phyloP scores from a whole-genome alignment of 306 rosid genomes.

The Prunus salicina region DNA sequence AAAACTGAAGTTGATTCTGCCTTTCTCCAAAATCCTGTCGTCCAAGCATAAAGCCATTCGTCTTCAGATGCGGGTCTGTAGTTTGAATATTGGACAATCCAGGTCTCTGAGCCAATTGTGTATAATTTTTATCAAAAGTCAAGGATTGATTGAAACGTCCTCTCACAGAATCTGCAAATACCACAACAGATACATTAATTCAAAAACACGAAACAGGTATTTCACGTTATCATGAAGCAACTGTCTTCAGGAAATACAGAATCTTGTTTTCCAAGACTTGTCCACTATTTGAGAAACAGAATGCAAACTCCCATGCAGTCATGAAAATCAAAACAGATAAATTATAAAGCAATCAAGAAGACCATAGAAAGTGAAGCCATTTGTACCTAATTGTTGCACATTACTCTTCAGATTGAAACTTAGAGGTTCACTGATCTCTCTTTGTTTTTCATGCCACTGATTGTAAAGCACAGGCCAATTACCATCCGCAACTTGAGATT shows the following conservation, averaged over 20 bases:
- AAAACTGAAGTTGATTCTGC: constrained; percentile 27
- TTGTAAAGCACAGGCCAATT: constrained; percentile 27
- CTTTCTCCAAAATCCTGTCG: constrained; percentile 29
- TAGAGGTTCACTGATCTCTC: constrained; percentile 18
- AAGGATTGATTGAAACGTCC: constrained; percentile 24
- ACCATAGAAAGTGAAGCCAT: background rate
- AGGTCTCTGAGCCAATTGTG: constrained; percentile 30
- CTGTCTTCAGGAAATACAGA: background rate
- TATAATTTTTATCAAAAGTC: constrained; percentile 23
- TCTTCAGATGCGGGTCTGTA: constrained; percentile 20
- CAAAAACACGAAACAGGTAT: constrained; percentile 3
- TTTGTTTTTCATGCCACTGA: constrained; percentile 30
- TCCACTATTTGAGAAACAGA: background rate
- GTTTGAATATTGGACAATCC: constrained; percentile 22
- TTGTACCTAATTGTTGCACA: constrained; percentile 27
- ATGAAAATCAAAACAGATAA: background rate
- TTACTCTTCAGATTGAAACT: constrained; percentile 20
- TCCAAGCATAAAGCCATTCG: constrained; percentile 48
- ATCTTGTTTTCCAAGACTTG: background rate
- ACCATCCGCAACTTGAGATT: constrained; percentile 24
- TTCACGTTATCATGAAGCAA: background rate
- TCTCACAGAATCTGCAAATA: constrained; percentile 34
- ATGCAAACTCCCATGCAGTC: constrained; percentile 6
- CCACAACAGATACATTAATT: constrained; percentile 3
- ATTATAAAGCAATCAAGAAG: background rate